These are phyloP conservation scores for Hortiboletus campestris DNA, from an alignment of 768 basidiomycete genomes.

Conservation along the genomic window DNA sequence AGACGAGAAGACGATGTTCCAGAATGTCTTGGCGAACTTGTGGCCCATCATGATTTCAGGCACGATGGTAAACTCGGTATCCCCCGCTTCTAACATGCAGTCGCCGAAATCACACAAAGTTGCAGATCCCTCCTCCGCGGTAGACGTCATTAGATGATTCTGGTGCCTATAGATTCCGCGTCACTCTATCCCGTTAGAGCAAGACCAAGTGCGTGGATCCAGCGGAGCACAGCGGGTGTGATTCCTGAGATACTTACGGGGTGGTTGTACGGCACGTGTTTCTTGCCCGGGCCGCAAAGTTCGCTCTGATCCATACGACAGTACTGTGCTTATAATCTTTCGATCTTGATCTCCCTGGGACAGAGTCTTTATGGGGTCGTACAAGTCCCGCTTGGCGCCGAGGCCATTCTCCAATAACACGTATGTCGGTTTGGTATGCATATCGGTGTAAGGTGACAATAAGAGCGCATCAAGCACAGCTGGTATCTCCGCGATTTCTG, in stretches of 20 bases:
- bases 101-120: slow-evolving; percentile 45
- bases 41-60: slow-evolving; percentile 57
- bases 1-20: slow-evolving; percentile 58
- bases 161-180: slow-evolving; percentile 53
- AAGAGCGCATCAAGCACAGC: slow-evolving; percentile 56
- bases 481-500: slow-evolving; percentile 60
- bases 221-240: not conserved
- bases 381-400: slow-evolving; percentile 59
- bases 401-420: slow-evolving; percentile 57
- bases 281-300: slow-evolving; percentile 43
- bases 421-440: slow-evolving; percentile 53
- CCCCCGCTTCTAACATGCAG: slow-evolving; percentile 44
- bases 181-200: slow-evolving; percentile 37
- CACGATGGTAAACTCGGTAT: slow-evolving; percentile 39
- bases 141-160: slow-evolving; percentile 38
- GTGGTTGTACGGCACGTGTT: slow-evolving; percentile 33
- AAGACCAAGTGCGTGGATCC: not conserved
- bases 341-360: slow-evolving; percentile 36
- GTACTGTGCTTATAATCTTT: slow-evolving; percentile 36
- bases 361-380: slow-evolving; percentile 47
- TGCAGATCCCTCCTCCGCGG: slow-evolving; percentile 39
- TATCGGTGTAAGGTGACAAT: slow-evolving; percentile 43
- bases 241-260: slow-evolving; percentile 37
- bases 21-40: slow-evolving; percentile 64
- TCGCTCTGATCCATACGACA: slow-evolving; percentile 54